phyloP scores from a whole-genome alignment of 805 yeast genomes.

The Saturnispora ahearnii region DNA sequence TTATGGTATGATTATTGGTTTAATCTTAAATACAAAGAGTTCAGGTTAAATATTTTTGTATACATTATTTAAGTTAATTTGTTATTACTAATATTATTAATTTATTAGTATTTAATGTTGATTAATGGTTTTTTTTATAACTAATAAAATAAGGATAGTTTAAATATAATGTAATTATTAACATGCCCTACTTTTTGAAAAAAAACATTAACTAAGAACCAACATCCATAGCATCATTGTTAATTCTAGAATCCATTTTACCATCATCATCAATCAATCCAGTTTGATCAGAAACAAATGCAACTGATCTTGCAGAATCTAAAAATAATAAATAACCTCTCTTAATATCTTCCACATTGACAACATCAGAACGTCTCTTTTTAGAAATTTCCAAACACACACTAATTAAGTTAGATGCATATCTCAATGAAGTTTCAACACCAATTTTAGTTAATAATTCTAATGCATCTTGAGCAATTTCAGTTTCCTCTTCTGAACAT shows the following conservation, averaged over 20 bases:
- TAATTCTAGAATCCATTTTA: slow-evolving; percentile 41
- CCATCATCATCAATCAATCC: slow-evolving; percentile 78
- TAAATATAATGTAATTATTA: too few species aligned
- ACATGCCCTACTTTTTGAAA: background rate
- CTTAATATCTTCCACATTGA: slow-evolving; percentile 59
- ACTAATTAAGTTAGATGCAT: slow-evolving; percentile 81
- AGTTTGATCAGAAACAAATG: slow-evolving; percentile 43
- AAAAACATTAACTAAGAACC: slow-evolving; percentile 1
- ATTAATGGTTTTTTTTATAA: background rate
- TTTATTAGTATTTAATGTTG: background rate
- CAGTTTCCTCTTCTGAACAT: slow-evolving; percentile 66
- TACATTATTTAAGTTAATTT: background rate
- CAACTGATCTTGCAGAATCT: slow-evolving; percentile 76
- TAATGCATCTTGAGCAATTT: slow-evolving; percentile 59
- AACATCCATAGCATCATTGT: slow-evolving; percentile 30
- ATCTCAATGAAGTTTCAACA: slow-evolving; percentile 71
- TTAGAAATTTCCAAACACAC: slow-evolving; percentile 83
- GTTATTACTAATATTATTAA: background rate
- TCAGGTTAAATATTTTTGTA: slow-evolving; percentile 35
- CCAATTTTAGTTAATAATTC: slow-evolving; percentile 70
- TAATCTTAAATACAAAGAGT: slow-evolving; percentile 85
- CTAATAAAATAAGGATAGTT: background rate
- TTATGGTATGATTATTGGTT: slow-evolving; percentile 90
- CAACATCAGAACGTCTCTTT: slow-evolving; percentile 63
- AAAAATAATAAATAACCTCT: slow-evolving; percentile 77